Conservation (phyloP, 2,329 filamentous ascomycete species). For the Gliomastix tumulicola region DNA sequence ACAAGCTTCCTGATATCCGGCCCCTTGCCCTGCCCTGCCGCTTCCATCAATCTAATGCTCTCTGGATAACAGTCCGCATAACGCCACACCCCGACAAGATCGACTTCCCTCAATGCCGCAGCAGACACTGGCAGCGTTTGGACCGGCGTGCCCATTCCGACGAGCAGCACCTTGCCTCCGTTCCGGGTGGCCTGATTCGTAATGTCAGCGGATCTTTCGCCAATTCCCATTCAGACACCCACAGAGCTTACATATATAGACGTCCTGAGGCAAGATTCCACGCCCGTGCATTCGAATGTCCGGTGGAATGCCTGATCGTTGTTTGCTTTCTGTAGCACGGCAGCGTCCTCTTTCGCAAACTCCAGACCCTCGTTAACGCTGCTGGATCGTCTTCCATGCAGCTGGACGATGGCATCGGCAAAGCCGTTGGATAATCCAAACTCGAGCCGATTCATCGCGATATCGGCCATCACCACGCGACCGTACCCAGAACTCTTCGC, state of each 20-base stretch:
- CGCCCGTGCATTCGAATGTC: conserved; percentile 7
- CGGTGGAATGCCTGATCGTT: not conserved
- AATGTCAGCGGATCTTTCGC: too few species aligned
- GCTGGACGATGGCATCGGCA: conserved; percentile 13
- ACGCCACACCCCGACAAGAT: conserved; percentile 62
- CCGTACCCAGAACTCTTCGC: not conserved
- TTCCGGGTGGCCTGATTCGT: conserved; percentile 1
- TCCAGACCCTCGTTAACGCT: not conserved
- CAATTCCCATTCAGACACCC: too few species aligned
- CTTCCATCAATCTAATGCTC: conserved; percentile 7
- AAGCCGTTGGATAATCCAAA: conserved; percentile 23
- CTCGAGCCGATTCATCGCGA: conserved; percentile 21
- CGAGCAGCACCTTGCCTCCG: conserved; percentile 65
- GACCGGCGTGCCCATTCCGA: conserved; percentile 66
- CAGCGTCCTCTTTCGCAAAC: conserved; percentile 1
- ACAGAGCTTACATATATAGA: conserved; percentile 34
- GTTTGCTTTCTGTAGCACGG: not conserved
- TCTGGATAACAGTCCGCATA: conserved; percentile 42
- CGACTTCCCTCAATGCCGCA: conserved; percentile 61
- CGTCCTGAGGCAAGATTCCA: conserved; percentile 1
- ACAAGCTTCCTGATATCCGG: conserved; percentile 8
- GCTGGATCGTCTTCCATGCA: conserved; percentile 5
- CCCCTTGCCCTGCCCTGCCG: conserved; percentile 2
- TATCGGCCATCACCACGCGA: conserved; percentile 10
- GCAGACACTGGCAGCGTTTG: conserved; percentile 63